Percentiles rank a stretch among this genome's conserved stretches.
These are phyloP conservation scores for Leccinum pellstonianum DNA, from an alignment of 768 basidiomycete species.

Conservation along the genomic window DNA sequence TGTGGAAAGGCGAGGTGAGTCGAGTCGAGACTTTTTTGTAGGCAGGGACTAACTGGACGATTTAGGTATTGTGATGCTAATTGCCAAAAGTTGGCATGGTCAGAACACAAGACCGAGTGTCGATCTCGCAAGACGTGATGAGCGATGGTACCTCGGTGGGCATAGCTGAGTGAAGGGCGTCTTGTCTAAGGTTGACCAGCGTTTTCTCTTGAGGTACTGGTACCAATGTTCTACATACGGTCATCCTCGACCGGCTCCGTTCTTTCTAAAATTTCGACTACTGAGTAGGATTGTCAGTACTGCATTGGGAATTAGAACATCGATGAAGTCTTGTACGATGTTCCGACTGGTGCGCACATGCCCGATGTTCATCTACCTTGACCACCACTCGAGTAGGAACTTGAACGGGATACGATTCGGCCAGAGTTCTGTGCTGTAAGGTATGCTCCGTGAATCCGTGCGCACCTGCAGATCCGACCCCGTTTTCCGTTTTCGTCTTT, in stretches of 20 bases:
- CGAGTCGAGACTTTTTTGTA: not conserved
- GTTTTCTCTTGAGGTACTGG: not conserved
- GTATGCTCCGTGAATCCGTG: not conserved
- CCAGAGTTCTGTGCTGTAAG: not conserved
- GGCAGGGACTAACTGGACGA: not conserved
- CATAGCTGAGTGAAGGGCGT: not conserved
- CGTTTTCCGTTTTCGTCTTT: too few relatives aligned
- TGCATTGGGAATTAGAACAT: not conserved
- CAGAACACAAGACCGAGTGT: slow-evolving; percentile 15
- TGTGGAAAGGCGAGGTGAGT: slow-evolving; percentile 42
- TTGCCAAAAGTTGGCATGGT: slow-evolving; percentile 17
- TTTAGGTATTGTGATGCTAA: slow-evolving; percentile 16
- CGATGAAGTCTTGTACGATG: not conserved
- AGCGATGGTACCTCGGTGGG: not conserved
- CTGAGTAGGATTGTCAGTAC: not conserved
- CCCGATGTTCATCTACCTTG: not conserved
- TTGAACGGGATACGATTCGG: too few relatives aligned
- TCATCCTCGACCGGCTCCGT: not conserved
- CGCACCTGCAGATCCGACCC: not conserved
- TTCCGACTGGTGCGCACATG: not conserved
- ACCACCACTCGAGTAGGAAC: not conserved
- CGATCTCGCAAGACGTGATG: not conserved
- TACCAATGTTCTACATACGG: too few relatives aligned
- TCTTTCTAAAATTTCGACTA: not conserved
- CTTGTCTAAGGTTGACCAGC: not conserved